Conservation (phyloP, 1,139 yeast genomes). For the Candida sp. region DNA sequence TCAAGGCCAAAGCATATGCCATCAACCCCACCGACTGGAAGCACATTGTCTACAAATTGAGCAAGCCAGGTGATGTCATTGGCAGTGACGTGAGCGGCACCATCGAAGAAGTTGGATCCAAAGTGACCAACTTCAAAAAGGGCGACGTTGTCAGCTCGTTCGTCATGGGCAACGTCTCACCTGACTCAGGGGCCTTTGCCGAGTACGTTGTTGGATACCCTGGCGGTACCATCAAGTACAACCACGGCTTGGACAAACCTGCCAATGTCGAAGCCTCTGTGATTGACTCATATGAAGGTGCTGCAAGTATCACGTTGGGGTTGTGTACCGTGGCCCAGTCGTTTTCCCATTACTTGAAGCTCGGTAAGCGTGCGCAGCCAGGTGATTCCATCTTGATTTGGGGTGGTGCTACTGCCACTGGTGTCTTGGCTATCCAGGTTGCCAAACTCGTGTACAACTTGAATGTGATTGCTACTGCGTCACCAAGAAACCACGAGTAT, state of each 20-base stretch:
- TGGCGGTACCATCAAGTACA: conserved; percentile 34
- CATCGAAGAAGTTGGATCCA: conserved; percentile 57
- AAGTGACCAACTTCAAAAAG: conserved; percentile 54
- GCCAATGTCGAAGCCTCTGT: conserved; percentile 24
- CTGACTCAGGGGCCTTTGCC: conserved; percentile 61
- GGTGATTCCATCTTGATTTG: conserved; percentile 48
- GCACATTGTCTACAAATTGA: conserved; percentile 31
- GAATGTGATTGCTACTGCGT: conserved; percentile 58
- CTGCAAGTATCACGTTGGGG: conserved; percentile 61
- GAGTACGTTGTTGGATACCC: conserved; percentile 54
- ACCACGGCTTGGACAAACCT: conserved; percentile 9
- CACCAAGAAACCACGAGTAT: conserved; percentile 43
- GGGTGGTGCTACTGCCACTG: conserved; percentile 68
- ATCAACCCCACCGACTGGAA: conserved; percentile 83
- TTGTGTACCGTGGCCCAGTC: conserved; percentile 48
- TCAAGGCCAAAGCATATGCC: conserved; percentile 64
- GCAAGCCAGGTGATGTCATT: conserved; percentile 45
- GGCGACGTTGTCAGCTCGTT: conserved; percentile 44
- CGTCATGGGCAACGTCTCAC: conserved; percentile 27
- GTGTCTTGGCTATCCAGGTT: conserved; percentile 57
- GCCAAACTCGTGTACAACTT: conserved; percentile 56
- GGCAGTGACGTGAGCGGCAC: conserved; percentile 69
- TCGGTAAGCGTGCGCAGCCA: conserved; percentile 24
- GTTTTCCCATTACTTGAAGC: conserved; percentile 25
- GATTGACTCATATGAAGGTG: conserved; percentile 59